Evolutionary conservation across 768 basidiomycete species (phyloP), one percentile per base, ranked within the genome.

Genomic region (Pulveroboletus sp.): DNA sequence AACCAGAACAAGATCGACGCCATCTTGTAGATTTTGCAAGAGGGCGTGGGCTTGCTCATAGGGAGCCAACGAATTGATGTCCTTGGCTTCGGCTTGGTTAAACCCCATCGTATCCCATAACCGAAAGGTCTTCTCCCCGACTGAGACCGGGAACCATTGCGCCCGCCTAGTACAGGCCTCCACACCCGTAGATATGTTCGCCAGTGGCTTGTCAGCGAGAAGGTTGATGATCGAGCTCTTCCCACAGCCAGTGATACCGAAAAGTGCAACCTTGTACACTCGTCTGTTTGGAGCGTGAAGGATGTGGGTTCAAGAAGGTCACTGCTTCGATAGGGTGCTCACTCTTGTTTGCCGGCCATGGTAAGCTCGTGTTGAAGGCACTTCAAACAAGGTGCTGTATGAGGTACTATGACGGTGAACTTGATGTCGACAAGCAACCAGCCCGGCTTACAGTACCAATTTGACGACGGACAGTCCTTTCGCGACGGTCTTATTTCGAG

Each of bases 1-100:
- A 46, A 67, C 73, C 3, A 76, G 54, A 27, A 76, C 57, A 20
- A 77, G 68, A 50, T 63, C 69, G 20, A 76, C 59, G 5, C 76
- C 73, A 5, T 54, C 49, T 21, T 58, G 51, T 25, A 75, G 50
- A 21, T 50, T 60, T 36, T 53, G 57, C 51, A 78, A 51, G 19
- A 77, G 66, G 16, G 56, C 21, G 25, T 70, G 64, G 0, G 68
- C 62, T 23, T 71, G 56, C 35, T 60, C 60, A 29, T 59, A 70
- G 34, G 54, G 65, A 25, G 32, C 54, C 47, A 56, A 48, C 1
- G 49, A 52, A 53, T 54, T 29, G 31, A n/a, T 41, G 25, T 47
- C 51, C 23, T 48, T 56, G 9, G 45, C 32, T 35, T 53, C 45
- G 32, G 56, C 57, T 41, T 60, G 67, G 23, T 64, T 62, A 40